A percentile compares a stretch with the other conserved stretches of the same genome.
phyloP scores from a whole-genome alignment of 1,284 basidiomycete species.

The Ceratobasidium sp. region DNA sequence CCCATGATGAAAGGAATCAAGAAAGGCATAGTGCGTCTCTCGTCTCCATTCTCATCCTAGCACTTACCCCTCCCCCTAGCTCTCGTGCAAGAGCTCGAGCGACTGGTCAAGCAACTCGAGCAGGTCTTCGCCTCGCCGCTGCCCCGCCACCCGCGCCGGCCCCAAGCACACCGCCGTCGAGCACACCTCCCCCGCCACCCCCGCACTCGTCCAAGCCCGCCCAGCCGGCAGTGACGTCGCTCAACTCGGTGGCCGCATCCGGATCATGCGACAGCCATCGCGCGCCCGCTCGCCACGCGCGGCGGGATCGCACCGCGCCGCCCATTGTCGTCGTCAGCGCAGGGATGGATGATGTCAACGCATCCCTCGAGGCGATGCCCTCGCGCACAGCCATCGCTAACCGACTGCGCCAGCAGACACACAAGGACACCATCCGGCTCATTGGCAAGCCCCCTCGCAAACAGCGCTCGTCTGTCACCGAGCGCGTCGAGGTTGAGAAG shows the following conservation, averaged over 20 bases:
- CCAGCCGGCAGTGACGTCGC: constrained; percentile 25
- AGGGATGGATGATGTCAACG: constrained; percentile 61
- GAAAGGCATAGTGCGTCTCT: constrained; percentile 79
- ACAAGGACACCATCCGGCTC: constrained; percentile 95
- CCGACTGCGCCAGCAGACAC: constrained; percentile 73
- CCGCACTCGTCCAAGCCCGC: constrained; percentile 74
- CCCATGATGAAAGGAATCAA: constrained; percentile 86
- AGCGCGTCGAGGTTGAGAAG: constrained; percentile 96
- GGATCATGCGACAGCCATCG: constrained; percentile 44
- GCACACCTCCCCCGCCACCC: constrained; percentile 62
- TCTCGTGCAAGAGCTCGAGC: constrained; percentile 52
- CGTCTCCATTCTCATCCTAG: constrained; percentile 28
- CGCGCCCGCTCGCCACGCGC: constrained; percentile 56
- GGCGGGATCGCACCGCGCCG: constrained; percentile 53
- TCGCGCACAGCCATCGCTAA: constrained; percentile 71
- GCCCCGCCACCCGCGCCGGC: constrained; percentile 44
- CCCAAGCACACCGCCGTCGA: constrained; percentile 42
- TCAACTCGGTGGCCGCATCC: constrained; percentile 45
- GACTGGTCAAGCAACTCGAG: constrained; percentile 39
- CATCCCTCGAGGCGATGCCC: constrained; percentile 62
- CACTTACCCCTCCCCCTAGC: constrained; percentile 47
- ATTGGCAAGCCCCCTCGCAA: constrained; percentile 95
- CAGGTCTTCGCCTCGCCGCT: constrained; percentile 37
- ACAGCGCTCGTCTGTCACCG: constrained; percentile 94
- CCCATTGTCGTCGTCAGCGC: constrained; percentile 92